phyloP scores from a whole-genome alignment of 2,329 filamentous ascomycete species.

The Sphaerulina vaccinii region DNA sequence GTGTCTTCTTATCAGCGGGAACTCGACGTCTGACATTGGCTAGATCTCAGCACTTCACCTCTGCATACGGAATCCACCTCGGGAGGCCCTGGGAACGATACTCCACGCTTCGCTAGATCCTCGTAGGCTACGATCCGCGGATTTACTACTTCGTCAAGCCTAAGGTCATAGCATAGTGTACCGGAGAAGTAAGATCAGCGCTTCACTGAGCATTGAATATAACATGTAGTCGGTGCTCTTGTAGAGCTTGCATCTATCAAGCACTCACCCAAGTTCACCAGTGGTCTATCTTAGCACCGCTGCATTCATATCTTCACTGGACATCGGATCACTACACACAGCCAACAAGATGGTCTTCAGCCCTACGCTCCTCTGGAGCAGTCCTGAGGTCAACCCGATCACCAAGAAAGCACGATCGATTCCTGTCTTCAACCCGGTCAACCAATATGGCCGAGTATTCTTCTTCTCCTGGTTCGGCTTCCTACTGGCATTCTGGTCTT shows the following conservation, averaged over 20 bases:
- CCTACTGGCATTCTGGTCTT: conserved; percentile 85
- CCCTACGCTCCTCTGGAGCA: conserved; percentile 42
- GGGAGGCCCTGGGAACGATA: neutral
- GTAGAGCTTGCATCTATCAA: neutral
- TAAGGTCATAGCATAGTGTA: conserved; percentile 12
- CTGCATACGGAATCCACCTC: neutral
- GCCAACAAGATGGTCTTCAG: conserved; percentile 24
- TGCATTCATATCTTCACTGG: no score
- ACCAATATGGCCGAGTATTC: conserved; percentile 82
- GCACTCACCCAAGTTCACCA: neutral
- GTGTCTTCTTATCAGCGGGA: neutral
- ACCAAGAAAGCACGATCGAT: conserved; percentile 80
- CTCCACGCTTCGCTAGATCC: conserved; percentile 7
- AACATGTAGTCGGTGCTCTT: neutral
- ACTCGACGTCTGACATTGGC: neutral
- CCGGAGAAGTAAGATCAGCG: conserved; percentile 24
- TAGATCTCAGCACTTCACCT: neutral
- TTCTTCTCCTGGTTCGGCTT: conserved; percentile 88
- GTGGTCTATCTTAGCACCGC: no score
- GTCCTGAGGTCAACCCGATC: conserved; percentile 77
- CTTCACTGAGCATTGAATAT: neutral
- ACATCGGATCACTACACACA: neutral
- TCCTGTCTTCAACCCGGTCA: conserved; percentile 72
- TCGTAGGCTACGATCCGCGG: conserved; percentile 22
- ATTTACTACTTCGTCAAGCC: conserved; percentile 20